Conservation (phyloP, 2,329 filamentous ascomycete species). For the Achaetomium macrosporum region DNA sequence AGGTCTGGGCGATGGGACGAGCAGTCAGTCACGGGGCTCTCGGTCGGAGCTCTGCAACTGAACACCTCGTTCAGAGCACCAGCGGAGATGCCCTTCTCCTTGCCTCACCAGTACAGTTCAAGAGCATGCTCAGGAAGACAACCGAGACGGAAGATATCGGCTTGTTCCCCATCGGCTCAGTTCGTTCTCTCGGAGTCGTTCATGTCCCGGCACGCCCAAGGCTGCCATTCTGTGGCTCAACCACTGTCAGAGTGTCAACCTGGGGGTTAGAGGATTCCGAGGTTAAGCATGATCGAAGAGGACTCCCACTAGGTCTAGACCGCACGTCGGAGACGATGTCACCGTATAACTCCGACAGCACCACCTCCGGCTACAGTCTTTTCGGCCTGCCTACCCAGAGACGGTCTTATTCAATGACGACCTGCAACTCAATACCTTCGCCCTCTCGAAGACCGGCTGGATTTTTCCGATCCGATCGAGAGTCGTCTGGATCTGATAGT, state of each 20-base stretch:
- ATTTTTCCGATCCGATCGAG: too few relatives aligned
- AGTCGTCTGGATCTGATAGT: too few relatives aligned
- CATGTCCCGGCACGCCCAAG: conserved; percentile 16
- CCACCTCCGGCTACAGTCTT: conserved; percentile 39
- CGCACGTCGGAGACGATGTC: conserved; percentile 51
- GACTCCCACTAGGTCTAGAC: conserved; percentile 46
- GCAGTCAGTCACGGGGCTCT: conserved; percentile 39
- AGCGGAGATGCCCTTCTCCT: conserved; percentile 40
- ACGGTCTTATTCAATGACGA: conserved; percentile 51
- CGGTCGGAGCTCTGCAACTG: conserved; percentile 27
- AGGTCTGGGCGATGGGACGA: conserved; percentile 25
- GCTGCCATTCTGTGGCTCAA: conserved; percentile 24
- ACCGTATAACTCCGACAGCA: conserved; percentile 48
- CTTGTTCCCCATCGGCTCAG: conserved; percentile 49
- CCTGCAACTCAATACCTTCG: conserved; percentile 42
- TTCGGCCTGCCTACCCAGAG: conserved; percentile 41
- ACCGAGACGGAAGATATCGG: conserved; percentile 62
- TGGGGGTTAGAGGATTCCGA: conserved; percentile 29
- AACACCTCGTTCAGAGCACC: conserved; percentile 34
- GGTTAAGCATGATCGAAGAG: conserved; percentile 37
- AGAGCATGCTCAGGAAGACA: conserved; percentile 60
- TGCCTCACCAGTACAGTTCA: conserved; percentile 48
- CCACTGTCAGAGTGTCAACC: conserved; percentile 28
- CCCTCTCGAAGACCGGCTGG: conserved; percentile 9
- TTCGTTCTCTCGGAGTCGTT: conserved; percentile 31